A percentile compares a stretch with the other conserved stretches of the same genome.
Evolutionary conservation across 176 grass and related monocot genomes (phyloP).

Genomic region (Triticum monococcum): DNA sequence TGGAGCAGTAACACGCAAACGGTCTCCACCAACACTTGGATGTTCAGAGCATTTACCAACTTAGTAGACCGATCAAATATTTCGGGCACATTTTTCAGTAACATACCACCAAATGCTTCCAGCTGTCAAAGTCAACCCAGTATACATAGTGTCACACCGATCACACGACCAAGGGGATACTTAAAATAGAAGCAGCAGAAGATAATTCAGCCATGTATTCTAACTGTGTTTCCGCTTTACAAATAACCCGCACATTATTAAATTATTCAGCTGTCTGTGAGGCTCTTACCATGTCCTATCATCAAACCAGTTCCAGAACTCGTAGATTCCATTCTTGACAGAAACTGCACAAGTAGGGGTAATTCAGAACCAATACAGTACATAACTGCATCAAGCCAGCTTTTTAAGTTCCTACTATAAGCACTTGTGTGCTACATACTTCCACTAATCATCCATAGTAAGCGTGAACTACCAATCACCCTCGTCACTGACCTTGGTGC

Average conservation of each 20-base stretch:
- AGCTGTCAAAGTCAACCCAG: conserved; percentile 90
- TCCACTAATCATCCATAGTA: conserved; percentile 2
- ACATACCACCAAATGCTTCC: conserved; percentile 89
- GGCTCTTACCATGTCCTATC: conserved; percentile 84
- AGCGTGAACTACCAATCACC: background rate
- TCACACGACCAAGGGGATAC: conserved; percentile 98
- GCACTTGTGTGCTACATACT: background rate
- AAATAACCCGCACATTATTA: background rate
- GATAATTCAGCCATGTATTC: background rate
- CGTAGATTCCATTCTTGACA: conserved; percentile 99
- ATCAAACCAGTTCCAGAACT: conserved; percentile 99
- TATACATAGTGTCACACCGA: conserved; percentile 87
- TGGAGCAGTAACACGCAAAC: conserved; percentile 98
- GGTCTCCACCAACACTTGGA: conserved; percentile 93
- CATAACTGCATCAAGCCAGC: background rate
- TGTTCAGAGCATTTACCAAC: conserved; percentile 55
- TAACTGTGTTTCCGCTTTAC: background rate
- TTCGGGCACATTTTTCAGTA: background rate
- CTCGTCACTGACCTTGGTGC: too few species aligned
- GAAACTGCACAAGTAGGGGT: conserved; percentile 57
- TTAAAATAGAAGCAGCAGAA: conserved; percentile 38
- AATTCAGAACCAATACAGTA: conserved; percentile 27
- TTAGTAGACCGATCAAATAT: too few species aligned
- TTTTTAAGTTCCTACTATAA: background rate
- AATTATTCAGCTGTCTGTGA: background rate